phyloP scores from a whole-genome alignment of 106 monocot genomes.

The Dioscorea zingiberensis region DNA sequence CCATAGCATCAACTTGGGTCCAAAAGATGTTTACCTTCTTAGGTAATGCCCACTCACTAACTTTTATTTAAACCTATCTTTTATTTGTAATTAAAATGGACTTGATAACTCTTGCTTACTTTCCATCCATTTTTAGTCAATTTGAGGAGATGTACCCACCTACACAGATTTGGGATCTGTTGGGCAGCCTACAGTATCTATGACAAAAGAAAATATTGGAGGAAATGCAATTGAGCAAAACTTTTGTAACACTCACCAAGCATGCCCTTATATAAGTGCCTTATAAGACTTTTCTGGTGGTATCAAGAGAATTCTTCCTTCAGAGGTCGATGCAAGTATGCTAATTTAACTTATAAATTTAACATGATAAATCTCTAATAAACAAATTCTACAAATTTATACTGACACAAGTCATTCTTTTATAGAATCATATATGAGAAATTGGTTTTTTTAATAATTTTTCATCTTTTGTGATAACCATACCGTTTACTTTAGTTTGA shows the following conservation, averaged over 20 bases:
- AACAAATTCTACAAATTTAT: too few species aligned
- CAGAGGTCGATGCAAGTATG: slow-evolving; percentile 73
- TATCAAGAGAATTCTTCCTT: slow-evolving; percentile 81
- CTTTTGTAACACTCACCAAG: slow-evolving; percentile 8
- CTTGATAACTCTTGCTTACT: background rate
- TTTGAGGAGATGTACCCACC: slow-evolving; percentile 75
- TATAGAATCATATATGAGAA: too few species aligned
- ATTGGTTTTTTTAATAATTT: too few species aligned
- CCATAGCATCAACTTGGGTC: slow-evolving; percentile 79
- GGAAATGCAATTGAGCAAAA: slow-evolving; percentile 14
- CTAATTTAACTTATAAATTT: background rate
- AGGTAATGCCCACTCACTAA: slow-evolving; percentile 28
- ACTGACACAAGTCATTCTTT: too few species aligned
- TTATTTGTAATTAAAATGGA: slow-evolving; percentile 30
- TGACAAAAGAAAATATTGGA: slow-evolving; percentile 14
- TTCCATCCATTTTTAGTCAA: slow-evolving; percentile 41
- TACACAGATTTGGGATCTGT: slow-evolving; percentile 21
- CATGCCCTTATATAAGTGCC: slow-evolving; percentile 24
- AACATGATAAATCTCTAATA: too few species aligned
- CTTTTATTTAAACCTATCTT: background rate
- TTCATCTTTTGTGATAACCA: too few species aligned
- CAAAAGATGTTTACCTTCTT: slow-evolving; percentile 74
- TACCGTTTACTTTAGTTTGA: too few species aligned
- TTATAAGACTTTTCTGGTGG: slow-evolving; percentile 53
- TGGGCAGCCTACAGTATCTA: slow-evolving; percentile 15